Percentiles rank a stretch among this genome's conserved stretches.
Evolutionary conservation across 2,329 filamentous ascomycete species (phyloP).

Genomic region (Hymenoscyphus fraxineus): DNA sequence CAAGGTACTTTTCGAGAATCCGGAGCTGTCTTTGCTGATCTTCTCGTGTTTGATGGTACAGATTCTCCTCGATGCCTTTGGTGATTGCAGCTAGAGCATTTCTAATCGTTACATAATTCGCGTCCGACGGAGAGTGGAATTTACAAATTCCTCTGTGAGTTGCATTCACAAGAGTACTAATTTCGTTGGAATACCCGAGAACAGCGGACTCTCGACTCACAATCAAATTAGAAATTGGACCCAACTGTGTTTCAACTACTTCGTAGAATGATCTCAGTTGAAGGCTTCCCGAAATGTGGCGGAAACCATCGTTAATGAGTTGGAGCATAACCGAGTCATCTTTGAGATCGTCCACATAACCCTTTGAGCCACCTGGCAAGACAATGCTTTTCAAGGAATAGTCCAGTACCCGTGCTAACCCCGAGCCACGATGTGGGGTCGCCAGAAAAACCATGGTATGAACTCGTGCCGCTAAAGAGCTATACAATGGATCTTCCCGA

Average conservation of each 20-base stretch:
- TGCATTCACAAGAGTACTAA: conserved; percentile 26
- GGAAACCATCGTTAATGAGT: conserved; percentile 35
- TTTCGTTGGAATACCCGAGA: conserved; percentile 30
- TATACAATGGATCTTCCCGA: conserved; percentile 14
- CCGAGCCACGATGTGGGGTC: conserved; percentile 34
- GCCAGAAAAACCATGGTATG: conserved; percentile 36
- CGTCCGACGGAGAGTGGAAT: conserved; percentile 28
- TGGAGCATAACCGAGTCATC: conserved; percentile 35
- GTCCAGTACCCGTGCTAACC: conserved; percentile 16
- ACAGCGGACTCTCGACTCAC: conserved; percentile 28
- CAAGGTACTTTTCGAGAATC: conserved; percentile 18
- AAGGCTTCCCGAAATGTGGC: conserved; percentile 29
- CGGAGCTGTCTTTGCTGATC: conserved; percentile 5
- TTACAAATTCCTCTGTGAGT: conserved; percentile 36
- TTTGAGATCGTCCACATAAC: conserved; percentile 32
- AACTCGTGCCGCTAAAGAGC: conserved; percentile 23
- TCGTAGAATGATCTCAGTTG: conserved; percentile 45
- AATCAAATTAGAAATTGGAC: conserved; percentile 27
- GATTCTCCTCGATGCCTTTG: conserved; percentile 15
- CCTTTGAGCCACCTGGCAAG: conserved; percentile 8
- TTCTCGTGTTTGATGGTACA: neutral
- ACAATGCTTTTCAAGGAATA: conserved; percentile 11
- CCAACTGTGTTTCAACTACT: conserved; percentile 34
- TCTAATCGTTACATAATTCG: conserved; percentile 21
- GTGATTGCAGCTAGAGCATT: conserved; percentile 18